These are phyloP conservation scores for Pharus latifolius DNA, from an alignment of 176 grass and related monocot genomes.

Conservation along the genomic window DNA sequence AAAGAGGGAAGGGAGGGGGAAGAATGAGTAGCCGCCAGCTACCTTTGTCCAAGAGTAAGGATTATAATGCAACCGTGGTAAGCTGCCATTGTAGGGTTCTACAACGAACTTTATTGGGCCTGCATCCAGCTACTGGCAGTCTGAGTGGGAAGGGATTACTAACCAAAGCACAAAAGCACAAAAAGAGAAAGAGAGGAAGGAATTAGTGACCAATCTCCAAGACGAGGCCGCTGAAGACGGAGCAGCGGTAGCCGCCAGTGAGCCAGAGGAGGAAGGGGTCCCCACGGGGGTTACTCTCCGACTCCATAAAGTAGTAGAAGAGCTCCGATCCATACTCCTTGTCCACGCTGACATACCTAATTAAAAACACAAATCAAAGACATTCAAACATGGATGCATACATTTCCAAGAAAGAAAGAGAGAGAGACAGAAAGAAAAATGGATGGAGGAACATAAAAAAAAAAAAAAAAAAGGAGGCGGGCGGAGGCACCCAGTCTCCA, in stretches of 20 bases:
- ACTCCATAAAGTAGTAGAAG: constrained; percentile 35
- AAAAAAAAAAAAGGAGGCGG: too few species aligned
- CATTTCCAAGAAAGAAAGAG: too few species aligned
- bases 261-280: constrained; percentile 19
- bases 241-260: constrained; percentile 12
- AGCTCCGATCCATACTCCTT: constrained; percentile 5
- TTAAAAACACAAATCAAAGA: background rate
- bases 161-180: too few species aligned
- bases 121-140: too few species aligned
- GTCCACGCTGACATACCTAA: constrained; percentile 21
- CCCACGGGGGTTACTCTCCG: constrained; percentile 7
- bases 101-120: constrained; percentile 7
- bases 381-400: background rate
- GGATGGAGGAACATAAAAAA: too few species aligned
- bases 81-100: constrained; percentile 2
- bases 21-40: too few species aligned
- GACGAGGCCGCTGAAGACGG: background rate
- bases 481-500: background rate
- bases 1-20: too few species aligned
- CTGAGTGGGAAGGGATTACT: too few species aligned
- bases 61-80: constrained; percentile 8
- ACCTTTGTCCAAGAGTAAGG: constrained; percentile 21
- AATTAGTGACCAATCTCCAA: constrained; percentile 13
- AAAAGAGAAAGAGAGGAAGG: too few species aligned
- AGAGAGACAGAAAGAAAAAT: too few species aligned